Evolutionary conservation across 192 early-diverging fungal species (phyloP).

Genomic region (Coemansia sp.): DNA sequence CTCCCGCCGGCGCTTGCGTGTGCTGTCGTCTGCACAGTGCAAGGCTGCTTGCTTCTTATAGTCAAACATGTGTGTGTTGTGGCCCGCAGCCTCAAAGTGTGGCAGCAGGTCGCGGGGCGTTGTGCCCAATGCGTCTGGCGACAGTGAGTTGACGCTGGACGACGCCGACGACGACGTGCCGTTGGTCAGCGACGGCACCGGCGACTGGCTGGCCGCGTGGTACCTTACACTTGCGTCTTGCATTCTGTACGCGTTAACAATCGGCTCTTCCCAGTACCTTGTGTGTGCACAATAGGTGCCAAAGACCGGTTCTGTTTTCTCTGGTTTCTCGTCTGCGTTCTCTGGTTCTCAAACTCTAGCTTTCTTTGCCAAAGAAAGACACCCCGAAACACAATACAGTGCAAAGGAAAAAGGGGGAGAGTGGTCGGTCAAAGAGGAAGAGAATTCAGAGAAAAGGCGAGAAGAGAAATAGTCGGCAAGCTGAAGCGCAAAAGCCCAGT

Average conservation of each 20-base stretch:
- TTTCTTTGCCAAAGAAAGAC: too few species aligned
- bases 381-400: too few species aligned
- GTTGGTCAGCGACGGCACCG: slow-evolving; percentile 48
- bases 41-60: neutral
- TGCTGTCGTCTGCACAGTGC: neutral
- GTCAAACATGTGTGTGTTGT: neutral
- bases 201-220: slow-evolving; percentile 24
- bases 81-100: slow-evolving; percentile 19
- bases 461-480: too few species aligned
- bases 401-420: too few species aligned
- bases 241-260: neutral
- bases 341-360: too few species aligned
- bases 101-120: slow-evolving; percentile 43
- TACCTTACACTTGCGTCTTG: neutral
- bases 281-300: too few species aligned
- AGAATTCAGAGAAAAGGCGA: too few species aligned
- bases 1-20: slow-evolving; percentile 19
- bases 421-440: too few species aligned
- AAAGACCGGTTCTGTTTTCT: neutral
- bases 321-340: too few species aligned
- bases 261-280: neutral
- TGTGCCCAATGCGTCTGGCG: slow-evolving; percentile 26
- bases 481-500: too few species aligned
- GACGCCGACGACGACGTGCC: slow-evolving; percentile 43
- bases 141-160: slow-evolving; percentile 48